phyloP scores from a whole-genome alignment of 2,329 filamentous ascomycete genomes.

The Scedosporium apiospermum region DNA sequence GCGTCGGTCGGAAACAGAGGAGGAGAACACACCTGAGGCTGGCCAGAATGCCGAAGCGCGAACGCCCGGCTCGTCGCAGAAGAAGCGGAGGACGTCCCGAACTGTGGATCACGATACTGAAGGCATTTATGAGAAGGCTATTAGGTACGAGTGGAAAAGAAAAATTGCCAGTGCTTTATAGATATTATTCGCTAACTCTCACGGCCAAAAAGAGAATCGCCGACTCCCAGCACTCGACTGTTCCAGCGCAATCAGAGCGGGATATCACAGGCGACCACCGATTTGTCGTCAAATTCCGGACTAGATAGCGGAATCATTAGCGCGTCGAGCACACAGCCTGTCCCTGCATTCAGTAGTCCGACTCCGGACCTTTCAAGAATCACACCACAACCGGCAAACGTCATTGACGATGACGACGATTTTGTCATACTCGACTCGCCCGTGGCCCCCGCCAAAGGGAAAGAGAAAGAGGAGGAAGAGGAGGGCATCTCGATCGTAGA shows the following conservation, averaged over 20 bases:
- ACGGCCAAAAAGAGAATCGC: neutral
- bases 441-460: neutral
- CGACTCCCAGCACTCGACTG: neutral
- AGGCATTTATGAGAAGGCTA: neutral
- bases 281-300: neutral
- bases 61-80: neutral
- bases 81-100: slow-evolving; percentile 2
- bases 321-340: neutral
- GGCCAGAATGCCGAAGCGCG: neutral
- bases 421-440: neutral
- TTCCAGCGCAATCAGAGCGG: neutral
- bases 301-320: neutral
- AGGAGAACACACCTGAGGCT: neutral
- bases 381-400: neutral
- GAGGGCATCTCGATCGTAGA: slow-evolving; percentile 12
- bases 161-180: neutral
- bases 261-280: neutral
- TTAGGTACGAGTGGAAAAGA: neutral
- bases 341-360: neutral
- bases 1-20: neutral
- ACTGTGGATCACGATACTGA: neutral
- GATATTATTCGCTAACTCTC: neutral
- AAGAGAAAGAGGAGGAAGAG: slow-evolving; percentile 14
- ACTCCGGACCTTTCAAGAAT: neutral
- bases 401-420: neutral